phyloP scores from a whole-genome alignment of 768 basidiomycete genomes.

The Cystobasidium ongulense region DNA sequence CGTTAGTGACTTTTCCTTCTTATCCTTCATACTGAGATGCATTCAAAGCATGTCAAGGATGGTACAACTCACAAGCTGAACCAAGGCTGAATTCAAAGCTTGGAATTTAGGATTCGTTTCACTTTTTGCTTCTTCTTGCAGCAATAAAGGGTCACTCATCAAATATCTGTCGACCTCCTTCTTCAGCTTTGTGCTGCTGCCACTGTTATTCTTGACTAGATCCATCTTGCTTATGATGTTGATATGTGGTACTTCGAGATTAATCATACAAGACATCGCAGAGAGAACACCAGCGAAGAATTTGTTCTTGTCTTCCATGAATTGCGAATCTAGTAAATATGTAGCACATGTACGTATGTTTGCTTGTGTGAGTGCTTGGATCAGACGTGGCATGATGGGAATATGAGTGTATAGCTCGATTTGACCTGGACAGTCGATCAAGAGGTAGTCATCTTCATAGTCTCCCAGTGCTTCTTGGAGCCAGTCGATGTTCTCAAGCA shows the following conservation, averaged over 20 bases:
- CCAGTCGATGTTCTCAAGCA: slow-evolving; percentile 97
- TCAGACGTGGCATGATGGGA: slow-evolving; percentile 84
- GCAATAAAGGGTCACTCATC: slow-evolving; percentile 85
- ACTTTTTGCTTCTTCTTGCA: slow-evolving; percentile 52
- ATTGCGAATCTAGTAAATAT: slow-evolving; percentile 94
- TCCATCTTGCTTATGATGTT: slow-evolving; percentile 99
- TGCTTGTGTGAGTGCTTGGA: slow-evolving; percentile 57
- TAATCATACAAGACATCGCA: slow-evolving; percentile 99
- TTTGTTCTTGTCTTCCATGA: slow-evolving; percentile 98
- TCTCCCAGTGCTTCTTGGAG: slow-evolving; percentile 89
- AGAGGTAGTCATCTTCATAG: slow-evolving; percentile 83
- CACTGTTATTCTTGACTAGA: slow-evolving; percentile 56
- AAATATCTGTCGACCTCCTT: slow-evolving; percentile 89
- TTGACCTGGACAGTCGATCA: slow-evolving; percentile 90
- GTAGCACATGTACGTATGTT: slow-evolving; percentile 78
- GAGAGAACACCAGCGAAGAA: slow-evolving; percentile 96
- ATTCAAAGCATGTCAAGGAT: too few relatives aligned
- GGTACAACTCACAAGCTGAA: slow-evolving; percentile 75
- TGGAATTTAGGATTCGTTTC: slow-evolving; percentile 72
- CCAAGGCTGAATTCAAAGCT: slow-evolving; percentile 86
- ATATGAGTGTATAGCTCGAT: slow-evolving; percentile 99
- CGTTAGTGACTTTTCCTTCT: too few relatives aligned
- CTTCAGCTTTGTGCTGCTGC: slow-evolving; percentile 47
- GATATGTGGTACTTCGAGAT: slow-evolving; percentile 91
- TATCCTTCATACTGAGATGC: too few relatives aligned